Base-by-base conservation (phyloP, 352 stramenopile genomes). In the Phytophthora sp. region DNA sequence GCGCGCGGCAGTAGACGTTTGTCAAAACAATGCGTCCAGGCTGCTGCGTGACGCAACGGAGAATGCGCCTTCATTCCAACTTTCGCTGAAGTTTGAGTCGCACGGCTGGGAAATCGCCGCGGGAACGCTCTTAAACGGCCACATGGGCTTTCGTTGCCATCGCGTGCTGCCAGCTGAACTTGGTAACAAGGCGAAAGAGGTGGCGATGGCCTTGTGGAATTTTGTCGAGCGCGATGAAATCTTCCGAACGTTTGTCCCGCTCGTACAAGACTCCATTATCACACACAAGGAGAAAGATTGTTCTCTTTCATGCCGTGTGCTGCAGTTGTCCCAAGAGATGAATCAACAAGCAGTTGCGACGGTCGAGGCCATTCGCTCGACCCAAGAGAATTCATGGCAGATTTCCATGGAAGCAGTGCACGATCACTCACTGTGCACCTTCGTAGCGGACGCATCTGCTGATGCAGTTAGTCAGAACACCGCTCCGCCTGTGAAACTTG, bases 181-280 rank as follows among this genome's bases (percentile, higher is more conserved):
- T 4, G 54, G 24, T 0, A 57, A 29, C 7, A 67, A 61, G 2
- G 59, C 58, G 1, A 70, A 71, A 20, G 62, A 77, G 7, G 69
- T 89, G 7, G 82, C 82, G 1, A 53, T 54, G 5, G 72, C 77
- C 13, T 27, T 93, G 13, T 91, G 82, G 82, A 65, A 63, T 13
- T 80, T 75, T 5, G 26, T 90, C 2, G 72, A 87, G 53, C 57
- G 61, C 4, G 84, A 93, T 35, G 82, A 91, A 60, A 74, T 93
- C 7, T 60, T 89, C 9, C 82, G 80, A 13, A 88, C 79, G 0
- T 93, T 90, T 47, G 53, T 80, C 6, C 79, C 82, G 3, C 38
- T 86, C 3, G 63, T 91, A 15, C 74, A 83, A 30, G 82, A 90
- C 23, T 82, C 75, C 1, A 73, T 67, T 13, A 44, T 75, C 7